These are phyloP conservation scores for Nakaseomyces delphensis DNA, from an alignment of 1,139 yeast genomes.

Conservation along the genomic window DNA sequence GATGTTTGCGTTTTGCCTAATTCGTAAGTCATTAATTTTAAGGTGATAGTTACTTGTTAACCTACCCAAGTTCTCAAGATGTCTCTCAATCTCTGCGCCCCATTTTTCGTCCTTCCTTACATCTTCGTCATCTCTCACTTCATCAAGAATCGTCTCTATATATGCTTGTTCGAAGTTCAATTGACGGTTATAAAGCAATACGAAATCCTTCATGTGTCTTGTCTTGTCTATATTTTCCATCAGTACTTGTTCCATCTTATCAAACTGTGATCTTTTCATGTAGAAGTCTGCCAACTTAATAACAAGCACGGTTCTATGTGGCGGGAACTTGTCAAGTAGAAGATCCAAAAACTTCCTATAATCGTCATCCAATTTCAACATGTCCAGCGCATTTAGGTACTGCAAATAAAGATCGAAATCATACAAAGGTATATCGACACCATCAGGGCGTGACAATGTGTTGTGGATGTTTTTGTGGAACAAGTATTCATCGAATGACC, in stretches of 20 bases:
- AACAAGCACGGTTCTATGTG: slow-evolving; percentile 47
- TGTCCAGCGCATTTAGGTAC: slow-evolving; percentile 40
- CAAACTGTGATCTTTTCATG: slow-evolving; percentile 34
- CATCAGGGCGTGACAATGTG: slow-evolving; percentile 19
- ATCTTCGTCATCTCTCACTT: slow-evolving; percentile 22
- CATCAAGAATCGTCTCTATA: slow-evolving; percentile 35
- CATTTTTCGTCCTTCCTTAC: slow-evolving; percentile 11
- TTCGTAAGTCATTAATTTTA: slow-evolving; percentile 53
- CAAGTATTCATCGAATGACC: slow-evolving; percentile 27
- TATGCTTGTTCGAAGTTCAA: slow-evolving; percentile 53
- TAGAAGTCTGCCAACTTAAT: slow-evolving; percentile 45
- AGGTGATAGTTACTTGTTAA: slow-evolving; percentile 49
- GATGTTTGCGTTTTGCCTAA: slow-evolving; percentile 55
- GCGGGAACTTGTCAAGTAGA: slow-evolving; percentile 47
- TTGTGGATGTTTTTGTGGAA: slow-evolving; percentile 30
- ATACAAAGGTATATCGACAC: slow-evolving; percentile 32
- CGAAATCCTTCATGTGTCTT: slow-evolving; percentile 52
- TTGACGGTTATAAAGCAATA: slow-evolving; percentile 53
- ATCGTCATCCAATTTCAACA: slow-evolving; percentile 16
- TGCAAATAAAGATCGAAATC: slow-evolving; percentile 39
- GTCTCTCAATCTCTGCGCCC: slow-evolving; percentile 32
- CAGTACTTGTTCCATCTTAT: slow-evolving; percentile 38
- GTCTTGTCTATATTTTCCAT: slow-evolving; percentile 33
- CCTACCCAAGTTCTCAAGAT: slow-evolving; percentile 46
- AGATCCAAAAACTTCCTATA: slow-evolving; percentile 34